These are phyloP conservation scores for Phytophthora kernoviae DNA, from an alignment of 352 stramenopile genomes.

Conservation along the genomic window DNA sequence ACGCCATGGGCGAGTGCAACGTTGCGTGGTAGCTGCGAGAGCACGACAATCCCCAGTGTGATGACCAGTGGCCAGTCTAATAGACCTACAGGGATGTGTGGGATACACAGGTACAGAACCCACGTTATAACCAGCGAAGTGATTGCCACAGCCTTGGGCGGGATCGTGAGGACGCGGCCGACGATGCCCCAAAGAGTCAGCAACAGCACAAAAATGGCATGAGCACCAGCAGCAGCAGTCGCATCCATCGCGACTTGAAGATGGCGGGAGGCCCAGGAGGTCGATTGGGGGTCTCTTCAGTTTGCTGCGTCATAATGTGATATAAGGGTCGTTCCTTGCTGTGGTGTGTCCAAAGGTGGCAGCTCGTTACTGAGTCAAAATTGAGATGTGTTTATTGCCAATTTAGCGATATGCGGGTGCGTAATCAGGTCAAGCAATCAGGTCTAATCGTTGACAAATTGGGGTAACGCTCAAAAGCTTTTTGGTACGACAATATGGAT, in stretches of 20 bases:
- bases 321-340: too few species aligned
- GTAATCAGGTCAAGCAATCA: too few species aligned
- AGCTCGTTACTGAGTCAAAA: conserved; percentile 28
- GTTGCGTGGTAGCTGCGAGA: conserved; percentile 34
- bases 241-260: conserved; percentile 21
- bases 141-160: conserved; percentile 36
- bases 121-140: conserved; percentile 35
- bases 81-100: conserved; percentile 45
- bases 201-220: conserved; percentile 47
- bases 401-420: too few species aligned
- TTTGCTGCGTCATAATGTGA: conserved; percentile 11
- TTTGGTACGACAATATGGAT: too few species aligned
- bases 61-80: conserved; percentile 71
- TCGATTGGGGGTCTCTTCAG: conserved; percentile 5
- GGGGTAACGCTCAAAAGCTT: too few species aligned
- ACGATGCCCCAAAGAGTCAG: conserved; percentile 61
- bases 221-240: conserved; percentile 42
- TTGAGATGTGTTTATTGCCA: too few species aligned
- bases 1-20: conserved; percentile 33
- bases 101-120: conserved; percentile 61
- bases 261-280: conserved; percentile 22
- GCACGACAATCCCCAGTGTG: conserved; percentile 33
- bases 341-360: too few species aligned
- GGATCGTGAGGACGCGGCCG: conserved; percentile 53
- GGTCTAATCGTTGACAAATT: too few species aligned